These are phyloP conservation scores for Termitomyces sp. DNA, from an alignment of 1,284 basidiomycete species.

Conservation along the genomic window DNA sequence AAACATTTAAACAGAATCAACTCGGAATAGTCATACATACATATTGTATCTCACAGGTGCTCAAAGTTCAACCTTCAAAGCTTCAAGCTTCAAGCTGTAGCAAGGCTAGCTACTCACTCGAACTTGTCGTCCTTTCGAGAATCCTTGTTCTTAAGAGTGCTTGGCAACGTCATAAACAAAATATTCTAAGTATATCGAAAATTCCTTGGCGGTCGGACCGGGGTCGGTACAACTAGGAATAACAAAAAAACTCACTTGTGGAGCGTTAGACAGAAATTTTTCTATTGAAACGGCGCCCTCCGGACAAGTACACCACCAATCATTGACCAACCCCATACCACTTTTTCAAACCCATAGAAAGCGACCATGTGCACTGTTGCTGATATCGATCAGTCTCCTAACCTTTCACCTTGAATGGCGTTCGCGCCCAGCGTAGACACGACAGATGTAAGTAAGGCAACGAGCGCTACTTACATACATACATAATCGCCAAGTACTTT, in stretches of 20 bases:
- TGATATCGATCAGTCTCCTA: not conserved
- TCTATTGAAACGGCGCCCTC: not conserved
- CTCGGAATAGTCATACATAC: too few species aligned
- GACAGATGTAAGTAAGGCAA: too few species aligned
- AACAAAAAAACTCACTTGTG: not conserved
- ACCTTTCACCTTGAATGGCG: not conserved
- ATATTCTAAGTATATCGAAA: conserved; percentile 1
- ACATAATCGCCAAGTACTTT: too few species aligned
- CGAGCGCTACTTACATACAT: too few species aligned
- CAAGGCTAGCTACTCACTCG: not conserved
- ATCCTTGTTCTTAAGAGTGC: too few species aligned
- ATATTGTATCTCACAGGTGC: not conserved
- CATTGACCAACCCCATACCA: too few species aligned
- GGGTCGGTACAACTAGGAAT: not conserved
- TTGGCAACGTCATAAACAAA: not conserved
- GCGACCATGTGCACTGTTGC: too few species aligned
- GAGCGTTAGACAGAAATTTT: not conserved
- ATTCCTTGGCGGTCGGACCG: not conserved
- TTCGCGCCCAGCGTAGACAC: not conserved
- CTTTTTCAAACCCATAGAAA: too few species aligned
- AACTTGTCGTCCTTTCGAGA: not conserved
- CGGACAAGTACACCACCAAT: too few species aligned
- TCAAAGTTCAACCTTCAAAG: too few species aligned
- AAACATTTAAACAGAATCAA: too few species aligned
- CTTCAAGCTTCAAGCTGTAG: not conserved